phyloP scores from a whole-genome alignment of 116 monocot species.

The Trichopus zeylanicus region DNA sequence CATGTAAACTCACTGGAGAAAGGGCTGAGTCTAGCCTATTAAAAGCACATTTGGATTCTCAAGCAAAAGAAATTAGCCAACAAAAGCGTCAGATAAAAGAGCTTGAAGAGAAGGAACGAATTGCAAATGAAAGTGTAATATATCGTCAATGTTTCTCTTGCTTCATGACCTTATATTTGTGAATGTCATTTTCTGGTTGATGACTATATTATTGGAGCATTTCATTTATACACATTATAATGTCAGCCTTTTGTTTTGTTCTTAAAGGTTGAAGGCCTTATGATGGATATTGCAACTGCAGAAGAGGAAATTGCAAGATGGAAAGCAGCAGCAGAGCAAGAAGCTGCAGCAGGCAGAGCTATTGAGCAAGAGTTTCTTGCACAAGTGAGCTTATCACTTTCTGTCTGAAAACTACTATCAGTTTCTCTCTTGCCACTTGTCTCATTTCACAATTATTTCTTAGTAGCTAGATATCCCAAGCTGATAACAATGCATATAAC shows the following conservation, averaged over 20 bases:
- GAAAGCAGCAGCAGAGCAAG: conserved; percentile 95
- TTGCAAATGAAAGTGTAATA: conserved; percentile 94
- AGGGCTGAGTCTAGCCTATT: conserved; percentile 97
- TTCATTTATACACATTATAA: neutral
- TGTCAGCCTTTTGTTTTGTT: neutral
- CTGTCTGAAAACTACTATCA: neutral
- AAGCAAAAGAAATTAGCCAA: conserved; percentile 73
- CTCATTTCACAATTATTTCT: neutral
- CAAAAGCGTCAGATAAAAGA: conserved; percentile 58
- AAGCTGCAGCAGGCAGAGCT: conserved; percentile 91
- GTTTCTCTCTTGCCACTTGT: neutral
- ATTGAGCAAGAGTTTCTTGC: conserved; percentile 77
- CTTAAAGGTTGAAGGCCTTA: conserved; percentile 96
- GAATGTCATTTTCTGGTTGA: neutral
- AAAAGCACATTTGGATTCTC: conserved; percentile 63
- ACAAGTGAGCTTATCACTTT: conserved; percentile 34
- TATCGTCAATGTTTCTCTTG: neutral
- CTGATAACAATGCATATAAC: no score
- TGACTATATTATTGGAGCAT: neutral
- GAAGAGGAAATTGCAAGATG: conserved; percentile 99
- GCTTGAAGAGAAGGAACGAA: conserved; percentile 71
- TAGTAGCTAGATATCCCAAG: no score
- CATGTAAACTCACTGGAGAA: conserved; percentile 36
- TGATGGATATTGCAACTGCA: conserved; percentile 88
- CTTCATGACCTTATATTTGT: neutral